phyloP scores from a whole-genome alignment of 2,329 filamentous ascomycete genomes.

The Aspergillus aculeatus region DNA sequence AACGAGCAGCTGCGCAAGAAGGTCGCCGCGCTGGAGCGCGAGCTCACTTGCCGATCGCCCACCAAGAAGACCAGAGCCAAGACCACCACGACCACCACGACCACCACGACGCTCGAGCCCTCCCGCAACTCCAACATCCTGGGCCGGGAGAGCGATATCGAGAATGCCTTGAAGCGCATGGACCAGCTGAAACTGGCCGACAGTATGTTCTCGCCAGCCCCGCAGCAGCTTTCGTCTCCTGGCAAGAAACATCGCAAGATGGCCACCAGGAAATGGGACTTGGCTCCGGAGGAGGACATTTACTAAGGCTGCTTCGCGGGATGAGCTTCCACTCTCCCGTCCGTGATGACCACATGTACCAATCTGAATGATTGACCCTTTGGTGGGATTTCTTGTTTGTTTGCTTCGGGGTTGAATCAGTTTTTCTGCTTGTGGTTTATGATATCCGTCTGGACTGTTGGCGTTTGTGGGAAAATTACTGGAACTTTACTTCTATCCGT shows the following conservation, averaged over 20 bases:
- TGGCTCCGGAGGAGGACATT: slow-evolving; percentile 44
- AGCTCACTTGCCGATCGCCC: slow-evolving; percentile 63
- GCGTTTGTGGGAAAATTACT: not conserved
- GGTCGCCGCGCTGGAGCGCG: slow-evolving; percentile 63
- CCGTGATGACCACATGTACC: too few species aligned
- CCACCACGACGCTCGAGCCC: slow-evolving; percentile 23
- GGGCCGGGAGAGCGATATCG: slow-evolving; percentile 41
- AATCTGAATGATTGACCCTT: not conserved
- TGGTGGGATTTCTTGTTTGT: not conserved
- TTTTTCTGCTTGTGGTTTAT: not conserved
- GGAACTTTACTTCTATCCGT: not conserved
- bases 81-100: not conserved
- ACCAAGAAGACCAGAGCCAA: slow-evolving; percentile 51
- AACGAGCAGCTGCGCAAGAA: slow-evolving; percentile 68
- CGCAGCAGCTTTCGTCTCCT: slow-evolving; percentile 26
- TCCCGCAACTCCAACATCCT: slow-evolving; percentile 31
- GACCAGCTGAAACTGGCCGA: slow-evolving; percentile 41
- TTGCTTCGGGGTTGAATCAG: too few species aligned
- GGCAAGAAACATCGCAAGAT: slow-evolving; percentile 46
- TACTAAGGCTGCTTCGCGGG: slow-evolving; percentile 6
- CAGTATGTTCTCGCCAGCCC: slow-evolving; percentile 29
- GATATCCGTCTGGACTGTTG: not conserved
- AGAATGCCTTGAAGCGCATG: slow-evolving; percentile 40
- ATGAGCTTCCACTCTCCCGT: too few species aligned
- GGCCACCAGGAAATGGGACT: slow-evolving; percentile 49